A percentile compares a stretch with the other conserved stretches of the same genome.
Evolutionary conservation across 2,329 filamentous ascomycete species (phyloP).

Genomic region (Coniochaeta hoffmannii): DNA sequence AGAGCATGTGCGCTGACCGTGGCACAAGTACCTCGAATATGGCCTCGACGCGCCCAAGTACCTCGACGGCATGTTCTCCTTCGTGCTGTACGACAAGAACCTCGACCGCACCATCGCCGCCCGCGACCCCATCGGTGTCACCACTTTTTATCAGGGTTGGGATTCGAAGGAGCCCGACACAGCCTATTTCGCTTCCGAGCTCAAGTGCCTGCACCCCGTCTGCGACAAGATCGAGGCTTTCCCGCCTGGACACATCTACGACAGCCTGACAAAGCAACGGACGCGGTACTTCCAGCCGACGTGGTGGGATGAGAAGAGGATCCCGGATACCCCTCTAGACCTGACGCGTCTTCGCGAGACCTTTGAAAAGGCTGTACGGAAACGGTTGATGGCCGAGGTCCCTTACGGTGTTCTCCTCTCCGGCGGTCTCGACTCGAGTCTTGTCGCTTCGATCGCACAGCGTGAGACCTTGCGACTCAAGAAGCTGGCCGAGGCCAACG

Average conservation of each 20-base stretch:
- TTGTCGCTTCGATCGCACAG: conserved; percentile 93
- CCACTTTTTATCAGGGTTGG: conserved; percentile 94
- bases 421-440: conserved; percentile 88
- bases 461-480: conserved; percentile 78
- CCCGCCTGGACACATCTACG: conserved; percentile 91
- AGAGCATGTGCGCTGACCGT: conserved; percentile 1
- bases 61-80: conserved; percentile 99
- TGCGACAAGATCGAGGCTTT: conserved; percentile 95
- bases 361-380: conserved; percentile 86
- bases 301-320: conserved; percentile 79
- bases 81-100: conserved; percentile 93
- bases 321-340: conserved; percentile 76
- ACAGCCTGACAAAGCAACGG: conserved; percentile 80
- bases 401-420: conserved; percentile 95
- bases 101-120: conserved; percentile 89
- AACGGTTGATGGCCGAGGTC: conserved; percentile 97
- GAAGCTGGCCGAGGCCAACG: conserved; percentile 49
- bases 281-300: conserved; percentile 86
- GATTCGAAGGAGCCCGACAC: conserved; percentile 74
- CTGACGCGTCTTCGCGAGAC: conserved; percentile 73
- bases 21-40: conserved; percentile 74
- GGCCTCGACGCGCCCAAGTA: conserved; percentile 86
- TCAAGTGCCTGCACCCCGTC: conserved; percentile 87
- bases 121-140: conserved; percentile 93
- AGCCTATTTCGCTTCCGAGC: conserved; percentile 93